Conservation (phyloP, 352 stramenopile species). For the Pythium dissimile region DNA sequence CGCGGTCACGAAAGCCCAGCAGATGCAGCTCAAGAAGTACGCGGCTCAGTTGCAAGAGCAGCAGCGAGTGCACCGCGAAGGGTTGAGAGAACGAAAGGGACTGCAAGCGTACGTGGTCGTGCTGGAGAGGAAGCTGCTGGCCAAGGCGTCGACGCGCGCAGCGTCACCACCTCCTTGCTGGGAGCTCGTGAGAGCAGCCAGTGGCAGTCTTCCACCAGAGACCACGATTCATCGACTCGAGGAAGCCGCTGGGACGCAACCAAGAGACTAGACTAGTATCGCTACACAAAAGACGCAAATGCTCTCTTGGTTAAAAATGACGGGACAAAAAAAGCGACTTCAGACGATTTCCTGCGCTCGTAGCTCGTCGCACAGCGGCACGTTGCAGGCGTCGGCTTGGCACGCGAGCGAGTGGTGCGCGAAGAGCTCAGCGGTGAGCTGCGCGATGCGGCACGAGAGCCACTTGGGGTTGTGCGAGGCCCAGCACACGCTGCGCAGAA, state of each 20-base stretch:
- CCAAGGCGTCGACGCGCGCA: too few species aligned
- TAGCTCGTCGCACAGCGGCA: conserved; percentile 24
- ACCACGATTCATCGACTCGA: too few species aligned
- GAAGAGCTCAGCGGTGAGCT: conserved; percentile 48
- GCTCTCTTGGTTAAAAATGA: too few species aligned
- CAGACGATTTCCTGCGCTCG: conserved; percentile 26
- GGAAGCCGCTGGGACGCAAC: too few species aligned
- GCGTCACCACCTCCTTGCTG: too few species aligned
- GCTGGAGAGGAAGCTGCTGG: conserved; percentile 17
- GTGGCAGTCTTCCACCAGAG: too few species aligned
- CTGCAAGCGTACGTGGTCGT: conserved; percentile 8
- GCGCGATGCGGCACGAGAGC: conserved; percentile 41
- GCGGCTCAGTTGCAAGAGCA: conserved; percentile 1
- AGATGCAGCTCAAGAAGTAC: conserved; percentile 41
- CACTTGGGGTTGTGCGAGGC: conserved; percentile 57
- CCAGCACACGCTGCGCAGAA: conserved; percentile 64
- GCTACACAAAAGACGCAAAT: too few species aligned
- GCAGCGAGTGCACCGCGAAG: neutral
- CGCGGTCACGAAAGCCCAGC: conserved; percentile 25
- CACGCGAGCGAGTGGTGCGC: conserved; percentile 50
- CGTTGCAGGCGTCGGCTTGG: conserved; percentile 11
- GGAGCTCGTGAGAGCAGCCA: too few species aligned
- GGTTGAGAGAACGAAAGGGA: neutral
- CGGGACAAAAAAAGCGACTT: neutral
- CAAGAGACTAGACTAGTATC: too few species aligned